Percentiles rank a stretch among this genome's conserved stretches.
phyloP scores from a whole-genome alignment of 345 rosid genomes.

The Anastatica hierochuntica region DNA sequence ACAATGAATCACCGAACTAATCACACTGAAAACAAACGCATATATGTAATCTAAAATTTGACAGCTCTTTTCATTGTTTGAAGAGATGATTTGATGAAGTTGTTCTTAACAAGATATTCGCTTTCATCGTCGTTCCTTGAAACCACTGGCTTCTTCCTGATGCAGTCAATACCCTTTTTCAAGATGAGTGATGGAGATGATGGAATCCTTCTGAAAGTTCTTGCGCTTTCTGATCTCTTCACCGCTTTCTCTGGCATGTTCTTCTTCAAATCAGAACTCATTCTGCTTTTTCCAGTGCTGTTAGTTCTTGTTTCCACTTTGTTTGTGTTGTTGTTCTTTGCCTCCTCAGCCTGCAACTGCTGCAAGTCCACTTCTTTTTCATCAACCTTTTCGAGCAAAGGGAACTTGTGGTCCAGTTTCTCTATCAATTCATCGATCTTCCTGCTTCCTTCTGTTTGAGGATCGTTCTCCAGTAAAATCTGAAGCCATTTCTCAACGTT shows the following conservation, averaged over 20 bases:
- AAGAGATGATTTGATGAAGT: slow-evolving; percentile 65
- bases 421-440: not conserved
- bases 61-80: slow-evolving; percentile 64
- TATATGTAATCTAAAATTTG: slow-evolving; percentile 22
- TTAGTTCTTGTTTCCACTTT: slow-evolving; percentile 21
- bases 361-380: slow-evolving; percentile 9
- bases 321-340: slow-evolving; percentile 1
- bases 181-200: slow-evolving; percentile 83
- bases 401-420: not conserved
- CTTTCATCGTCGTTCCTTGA: slow-evolving; percentile 50
- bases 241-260: slow-evolving; percentile 36
- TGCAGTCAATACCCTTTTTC: slow-evolving; percentile 82
- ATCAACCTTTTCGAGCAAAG: slow-evolving; percentile 25
- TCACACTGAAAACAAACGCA: slow-evolving; percentile 6
- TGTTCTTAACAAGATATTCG: slow-evolving; percentile 39
- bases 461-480: slow-evolving; percentile 42
- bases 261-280: slow-evolving; percentile 33
- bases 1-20: no score
- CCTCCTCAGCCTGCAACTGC: slow-evolving; percentile 7
- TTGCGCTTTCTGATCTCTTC: slow-evolving; percentile 75
- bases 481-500: slow-evolving; percentile 92
- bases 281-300: slow-evolving; percentile 20
- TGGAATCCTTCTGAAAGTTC: slow-evolving; percentile 66
- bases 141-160: slow-evolving; percentile 66
- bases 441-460: not conserved